Conservation (phyloP, 441 rosid species). For the Francoa sonchifolia region DNA sequence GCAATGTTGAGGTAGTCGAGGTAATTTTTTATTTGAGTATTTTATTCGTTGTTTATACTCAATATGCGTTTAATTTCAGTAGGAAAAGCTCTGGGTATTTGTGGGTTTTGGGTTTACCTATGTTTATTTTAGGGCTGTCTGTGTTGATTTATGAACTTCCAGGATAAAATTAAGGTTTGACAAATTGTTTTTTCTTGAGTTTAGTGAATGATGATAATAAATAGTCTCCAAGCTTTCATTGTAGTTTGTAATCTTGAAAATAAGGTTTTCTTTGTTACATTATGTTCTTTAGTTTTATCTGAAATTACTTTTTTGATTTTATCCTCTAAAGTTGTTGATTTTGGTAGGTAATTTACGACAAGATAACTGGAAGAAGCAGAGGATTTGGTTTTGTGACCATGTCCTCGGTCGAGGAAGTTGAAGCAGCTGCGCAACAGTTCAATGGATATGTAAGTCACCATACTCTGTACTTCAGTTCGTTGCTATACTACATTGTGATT, state of each 20-base stretch:
- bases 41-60: background rate
- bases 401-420: slow-evolving; percentile 62
- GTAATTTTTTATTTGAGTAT: slow-evolving; percentile 18
- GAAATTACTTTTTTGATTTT: background rate
- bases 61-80: no score
- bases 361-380: slow-evolving; percentile 80
- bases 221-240: no score
- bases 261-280: no score
- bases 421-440: slow-evolving; percentile 73
- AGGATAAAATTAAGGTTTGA: no score
- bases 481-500: no score
- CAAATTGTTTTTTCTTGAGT: no score
- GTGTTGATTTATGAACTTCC: no score
- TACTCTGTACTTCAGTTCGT: background rate
- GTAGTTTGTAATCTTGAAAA: no score
- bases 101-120: slow-evolving; percentile 1
- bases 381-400: slow-evolving; percentile 95
- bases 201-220: no score
- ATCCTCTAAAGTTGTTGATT: slow-evolving; percentile 9
- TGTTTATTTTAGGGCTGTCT: no score
- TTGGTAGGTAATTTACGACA: slow-evolving; percentile 77
- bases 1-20: slow-evolving; percentile 94
- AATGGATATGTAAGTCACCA: slow-evolving; percentile 78
- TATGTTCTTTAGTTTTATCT: no score
- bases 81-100: no score